Percentiles rank a stretch among this genome's conserved stretches.
These are phyloP conservation scores for Ophidiomyces ophidiicola DNA, from an alignment of 2,329 filamentous ascomycete species.

Conservation along the genomic window DNA sequence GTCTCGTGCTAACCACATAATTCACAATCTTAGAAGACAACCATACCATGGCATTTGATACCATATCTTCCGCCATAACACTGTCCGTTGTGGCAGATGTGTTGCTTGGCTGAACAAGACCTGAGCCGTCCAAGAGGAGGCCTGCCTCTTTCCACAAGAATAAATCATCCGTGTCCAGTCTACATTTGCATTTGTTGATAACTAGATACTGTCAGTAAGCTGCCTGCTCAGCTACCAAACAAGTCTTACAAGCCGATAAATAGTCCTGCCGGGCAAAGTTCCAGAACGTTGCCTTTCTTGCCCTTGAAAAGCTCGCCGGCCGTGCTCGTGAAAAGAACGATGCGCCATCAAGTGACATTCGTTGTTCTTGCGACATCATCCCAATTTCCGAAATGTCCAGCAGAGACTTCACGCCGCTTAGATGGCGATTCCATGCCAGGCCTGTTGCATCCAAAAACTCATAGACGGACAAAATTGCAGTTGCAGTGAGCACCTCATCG, in stretches of 20 bases:
- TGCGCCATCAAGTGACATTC: constrained; percentile 32
- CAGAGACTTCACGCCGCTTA: constrained; percentile 53
- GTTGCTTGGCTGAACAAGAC: constrained; percentile 38
- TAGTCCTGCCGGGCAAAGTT: constrained; percentile 56
- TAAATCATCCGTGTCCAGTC: constrained; percentile 51
- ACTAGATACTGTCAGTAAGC: constrained; percentile 19
- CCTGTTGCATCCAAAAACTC: constrained; percentile 56
- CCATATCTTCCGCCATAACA: constrained; percentile 50
- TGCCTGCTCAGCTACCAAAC: neutral
- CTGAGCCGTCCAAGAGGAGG: constrained; percentile 44
- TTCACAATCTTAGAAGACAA: constrained; percentile 55
- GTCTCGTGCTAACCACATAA: constrained; percentile 41
- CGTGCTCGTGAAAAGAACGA: constrained; percentile 23
- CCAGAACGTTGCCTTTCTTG: constrained; percentile 51
- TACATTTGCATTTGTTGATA: constrained; percentile 48
- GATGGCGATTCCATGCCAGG: constrained; percentile 50
- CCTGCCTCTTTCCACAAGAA: constrained; percentile 53
- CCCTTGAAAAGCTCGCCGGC: constrained; percentile 42
- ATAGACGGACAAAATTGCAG: constrained; percentile 55
- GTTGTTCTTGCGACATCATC: constrained; percentile 30
- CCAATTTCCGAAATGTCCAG: constrained; percentile 38
- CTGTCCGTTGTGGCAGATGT: constrained; percentile 23
- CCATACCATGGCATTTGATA: constrained; percentile 54
- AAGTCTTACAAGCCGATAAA: constrained; percentile 45
- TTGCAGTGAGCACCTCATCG: constrained; percentile 52